Evolutionary conservation across 768 basidiomycete species (phyloP).

Genomic region (Mycena vulgaris): DNA sequence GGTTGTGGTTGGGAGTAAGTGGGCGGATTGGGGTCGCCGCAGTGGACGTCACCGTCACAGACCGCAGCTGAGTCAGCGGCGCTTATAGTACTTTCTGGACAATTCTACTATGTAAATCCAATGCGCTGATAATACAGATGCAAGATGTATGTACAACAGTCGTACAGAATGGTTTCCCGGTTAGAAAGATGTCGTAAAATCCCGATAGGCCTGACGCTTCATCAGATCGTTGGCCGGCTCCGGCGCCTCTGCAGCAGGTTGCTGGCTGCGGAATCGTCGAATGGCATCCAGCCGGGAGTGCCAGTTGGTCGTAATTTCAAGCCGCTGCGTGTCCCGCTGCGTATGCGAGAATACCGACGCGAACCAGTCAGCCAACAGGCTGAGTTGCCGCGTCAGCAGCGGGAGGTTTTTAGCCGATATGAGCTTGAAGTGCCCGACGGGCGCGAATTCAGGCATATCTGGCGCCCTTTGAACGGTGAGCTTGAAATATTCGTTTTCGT

Average conservation of each 20-base stretch:
- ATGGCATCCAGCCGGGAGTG: constrained; percentile 85
- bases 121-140: constrained; percentile 40
- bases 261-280: constrained; percentile 72
- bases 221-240: constrained; percentile 60
- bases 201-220: constrained; percentile 66
- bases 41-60: constrained; percentile 19
- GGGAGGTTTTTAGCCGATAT: constrained; percentile 92
- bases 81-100: not conserved
- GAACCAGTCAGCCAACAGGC: constrained; percentile 91
- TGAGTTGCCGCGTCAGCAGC: constrained; percentile 89
- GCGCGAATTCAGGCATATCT: constrained; percentile 95
- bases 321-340: constrained; percentile 74
- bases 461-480: constrained; percentile 90
- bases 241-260: constrained; percentile 42
- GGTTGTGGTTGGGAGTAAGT: constrained; percentile 24
- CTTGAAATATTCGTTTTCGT: constrained; percentile 97
- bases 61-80: constrained; percentile 8
- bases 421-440: constrained; percentile 94
- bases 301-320: constrained; percentile 94
- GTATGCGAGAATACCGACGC: constrained; percentile 87
- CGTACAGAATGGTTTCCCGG: constrained; percentile 24
- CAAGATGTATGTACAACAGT: constrained; percentile 37
- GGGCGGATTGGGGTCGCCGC: constrained; percentile 28
- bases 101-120: constrained; percentile 18
- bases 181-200: constrained; percentile 72